phyloP scores from a whole-genome alignment of 2,329 filamentous ascomycete genomes.

The Endothia cerciana region DNA sequence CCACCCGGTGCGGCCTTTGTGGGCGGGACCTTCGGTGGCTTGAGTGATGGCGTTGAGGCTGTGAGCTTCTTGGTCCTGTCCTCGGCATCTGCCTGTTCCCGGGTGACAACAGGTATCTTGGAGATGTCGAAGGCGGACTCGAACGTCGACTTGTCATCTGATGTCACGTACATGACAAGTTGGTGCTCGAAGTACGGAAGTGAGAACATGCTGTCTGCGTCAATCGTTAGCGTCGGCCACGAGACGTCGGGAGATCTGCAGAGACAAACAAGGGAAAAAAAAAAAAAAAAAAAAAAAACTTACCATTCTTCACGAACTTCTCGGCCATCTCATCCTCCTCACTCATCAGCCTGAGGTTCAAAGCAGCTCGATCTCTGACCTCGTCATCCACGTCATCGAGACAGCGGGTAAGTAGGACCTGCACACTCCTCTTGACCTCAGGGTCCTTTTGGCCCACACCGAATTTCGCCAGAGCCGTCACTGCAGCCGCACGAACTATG shows the following conservation, averaged over 20 bases:
- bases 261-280: no score
- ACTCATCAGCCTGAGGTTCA: slow-evolving; percentile 90
- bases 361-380: slow-evolving; percentile 90
- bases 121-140: slow-evolving; percentile 86
- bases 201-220: slow-evolving; percentile 86
- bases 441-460: slow-evolving; percentile 95
- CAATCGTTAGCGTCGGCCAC: neutral
- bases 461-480: slow-evolving; percentile 95
- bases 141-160: slow-evolving; percentile 85
- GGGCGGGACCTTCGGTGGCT: slow-evolving; percentile 82
- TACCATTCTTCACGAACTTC: slow-evolving; percentile 92
- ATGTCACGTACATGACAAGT: slow-evolving; percentile 95
- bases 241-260: slow-evolving; percentile 12
- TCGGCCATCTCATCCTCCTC: slow-evolving; percentile 86
- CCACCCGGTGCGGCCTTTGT: slow-evolving; percentile 71
- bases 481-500: slow-evolving; percentile 90
- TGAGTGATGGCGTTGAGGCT: slow-evolving; percentile 87
- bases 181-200: slow-evolving; percentile 95
- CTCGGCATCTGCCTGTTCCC: slow-evolving; percentile 94
- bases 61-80: slow-evolving; percentile 98
- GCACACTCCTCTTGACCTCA: slow-evolving; percentile 94
- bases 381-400: slow-evolving; percentile 97
- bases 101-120: slow-evolving; percentile 88
- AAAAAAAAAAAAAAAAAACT: no score
- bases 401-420: slow-evolving; percentile 89